These are phyloP conservation scores for Phytopythium vexans DNA, from an alignment of 352 stramenopile genomes.

Conservation along the genomic window DNA sequence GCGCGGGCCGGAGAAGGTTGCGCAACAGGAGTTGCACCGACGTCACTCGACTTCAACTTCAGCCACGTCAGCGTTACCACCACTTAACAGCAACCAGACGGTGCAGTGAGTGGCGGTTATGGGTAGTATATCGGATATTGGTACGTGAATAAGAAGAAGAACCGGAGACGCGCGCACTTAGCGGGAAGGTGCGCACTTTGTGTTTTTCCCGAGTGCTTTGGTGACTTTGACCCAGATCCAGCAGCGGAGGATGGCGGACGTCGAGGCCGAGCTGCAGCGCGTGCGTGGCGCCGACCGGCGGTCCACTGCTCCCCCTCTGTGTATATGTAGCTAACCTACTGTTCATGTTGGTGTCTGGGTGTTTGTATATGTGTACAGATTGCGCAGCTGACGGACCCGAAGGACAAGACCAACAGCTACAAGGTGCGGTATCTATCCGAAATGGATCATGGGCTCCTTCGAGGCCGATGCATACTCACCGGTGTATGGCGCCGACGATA, in stretches of 20 bases:
- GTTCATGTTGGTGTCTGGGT: not conserved
- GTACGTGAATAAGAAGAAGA: not conserved
- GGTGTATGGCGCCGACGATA: not conserved
- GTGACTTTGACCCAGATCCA: slow-evolving; percentile 2
- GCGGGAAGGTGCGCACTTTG: slow-evolving; percentile 13
- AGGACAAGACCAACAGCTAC: slow-evolving; percentile 72
- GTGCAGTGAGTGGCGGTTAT: too few species aligned
- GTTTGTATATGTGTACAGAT: slow-evolving; percentile 50
- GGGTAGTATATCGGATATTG: not conserved
- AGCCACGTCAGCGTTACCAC: slow-evolving; percentile 25
- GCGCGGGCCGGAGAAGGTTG: slow-evolving; percentile 3
- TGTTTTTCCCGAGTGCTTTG: slow-evolving; percentile 36
- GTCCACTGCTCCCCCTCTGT: not conserved
- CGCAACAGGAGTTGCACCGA: slow-evolving; percentile 30
- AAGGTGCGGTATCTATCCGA: slow-evolving; percentile 32
- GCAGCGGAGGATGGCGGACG: slow-evolving; percentile 19
- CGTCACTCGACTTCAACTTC: slow-evolving; percentile 17
- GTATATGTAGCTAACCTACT: not conserved
- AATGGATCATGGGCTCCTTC: too few species aligned
- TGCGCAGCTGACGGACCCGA: slow-evolving; percentile 60
- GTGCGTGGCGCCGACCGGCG: slow-evolving; percentile 22
- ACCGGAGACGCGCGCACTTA: too few species aligned
- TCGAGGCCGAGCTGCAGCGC: slow-evolving; percentile 40
- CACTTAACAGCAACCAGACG: slow-evolving; percentile 50
- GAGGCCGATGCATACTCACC: too few species aligned